Percentiles rank a stretch among this genome's conserved stretches.
Evolutionary conservation across 768 basidiomycete species (phyloP).

Genomic region (Mycena venus): DNA sequence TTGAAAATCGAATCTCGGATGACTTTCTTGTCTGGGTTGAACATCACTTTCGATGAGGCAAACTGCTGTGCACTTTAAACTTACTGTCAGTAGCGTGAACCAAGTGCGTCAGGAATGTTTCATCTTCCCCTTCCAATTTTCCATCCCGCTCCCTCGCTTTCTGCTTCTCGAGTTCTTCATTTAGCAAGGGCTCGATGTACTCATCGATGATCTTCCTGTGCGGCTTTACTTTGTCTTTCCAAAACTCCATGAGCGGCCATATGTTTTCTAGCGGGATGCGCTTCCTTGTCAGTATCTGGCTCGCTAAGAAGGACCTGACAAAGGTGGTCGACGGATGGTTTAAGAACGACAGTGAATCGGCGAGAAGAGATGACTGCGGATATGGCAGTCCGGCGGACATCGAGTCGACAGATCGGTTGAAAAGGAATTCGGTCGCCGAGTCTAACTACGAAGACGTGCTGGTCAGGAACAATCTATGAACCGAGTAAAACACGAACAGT

Average conservation of each 20-base stretch:
- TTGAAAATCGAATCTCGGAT: conserved; percentile 39
- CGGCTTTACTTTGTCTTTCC: conserved; percentile 19
- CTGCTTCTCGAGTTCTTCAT: conserved; percentile 56
- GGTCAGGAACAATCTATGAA: too few relatives aligned
- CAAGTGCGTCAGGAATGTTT: conserved; percentile 60
- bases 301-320: neutral
- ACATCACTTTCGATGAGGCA: too few relatives aligned
- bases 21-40: conserved; percentile 34
- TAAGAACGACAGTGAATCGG: neutral
- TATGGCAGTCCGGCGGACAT: conserved; percentile 14
- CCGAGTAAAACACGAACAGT: too few relatives aligned
- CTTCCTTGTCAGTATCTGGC: neutral
- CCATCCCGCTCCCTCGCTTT: conserved; percentile 42
- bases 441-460: too few relatives aligned
- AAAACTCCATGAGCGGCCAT: conserved; percentile 21
- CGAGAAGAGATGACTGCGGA: neutral
- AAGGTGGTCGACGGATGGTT: conserved; percentile 17
- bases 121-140: conserved; percentile 36
- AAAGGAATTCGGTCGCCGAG: conserved; percentile 16
- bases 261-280: neutral
- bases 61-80: neutral
- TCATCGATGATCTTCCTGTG: conserved; percentile 50
- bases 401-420: neutral
- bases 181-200: conserved; percentile 63
- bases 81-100: conserved; percentile 57